Conservation (phyloP, 352 stramenopile species). For the Phytophthora vignae region DNA sequence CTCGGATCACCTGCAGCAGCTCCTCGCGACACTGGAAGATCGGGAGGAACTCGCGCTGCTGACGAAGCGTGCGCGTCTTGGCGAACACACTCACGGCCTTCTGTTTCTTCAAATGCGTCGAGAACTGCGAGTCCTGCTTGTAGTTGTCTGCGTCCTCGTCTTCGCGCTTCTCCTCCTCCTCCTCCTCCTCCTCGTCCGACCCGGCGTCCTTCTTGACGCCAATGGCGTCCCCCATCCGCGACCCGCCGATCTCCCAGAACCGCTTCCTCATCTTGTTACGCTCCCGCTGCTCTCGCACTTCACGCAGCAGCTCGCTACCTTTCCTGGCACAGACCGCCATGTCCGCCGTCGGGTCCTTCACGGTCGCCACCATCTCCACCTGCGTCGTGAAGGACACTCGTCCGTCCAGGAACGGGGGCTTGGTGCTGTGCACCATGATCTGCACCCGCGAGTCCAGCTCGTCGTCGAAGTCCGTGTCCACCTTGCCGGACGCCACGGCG, state of each 20-base stretch:
- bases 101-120: slow-evolving; percentile 94
- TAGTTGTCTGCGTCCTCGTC: slow-evolving; percentile 88
- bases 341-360: slow-evolving; percentile 96
- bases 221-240: slow-evolving; percentile 97
- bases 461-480: slow-evolving; percentile 92
- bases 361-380: slow-evolving; percentile 95
- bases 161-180: slow-evolving; percentile 30
- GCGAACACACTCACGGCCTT: slow-evolving; percentile 95
- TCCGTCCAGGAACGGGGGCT: slow-evolving; percentile 97
- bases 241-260: slow-evolving; percentile 99
- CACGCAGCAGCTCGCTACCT: slow-evolving; percentile 88
- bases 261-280: slow-evolving; percentile 96
- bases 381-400: slow-evolving; percentile 96
- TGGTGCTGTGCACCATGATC: slow-evolving; percentile 98
- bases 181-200: slow-evolving; percentile 69
- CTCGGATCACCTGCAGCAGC: slow-evolving; percentile 96
- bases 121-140: slow-evolving; percentile 96
- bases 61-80: slow-evolving; percentile 94
- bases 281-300: slow-evolving; percentile 83
- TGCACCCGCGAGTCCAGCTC: slow-evolving; percentile 95
- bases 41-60: slow-evolving; percentile 97
- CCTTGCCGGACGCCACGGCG: slow-evolving; percentile 80
- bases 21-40: slow-evolving; percentile 97
- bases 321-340: slow-evolving; percentile 96
- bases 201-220: slow-evolving; percentile 81